Evolutionary conservation across 805 yeast species (phyloP), one percentile per base, ranked within the genome.

Genomic region (Blastobotrys parvus): DNA sequence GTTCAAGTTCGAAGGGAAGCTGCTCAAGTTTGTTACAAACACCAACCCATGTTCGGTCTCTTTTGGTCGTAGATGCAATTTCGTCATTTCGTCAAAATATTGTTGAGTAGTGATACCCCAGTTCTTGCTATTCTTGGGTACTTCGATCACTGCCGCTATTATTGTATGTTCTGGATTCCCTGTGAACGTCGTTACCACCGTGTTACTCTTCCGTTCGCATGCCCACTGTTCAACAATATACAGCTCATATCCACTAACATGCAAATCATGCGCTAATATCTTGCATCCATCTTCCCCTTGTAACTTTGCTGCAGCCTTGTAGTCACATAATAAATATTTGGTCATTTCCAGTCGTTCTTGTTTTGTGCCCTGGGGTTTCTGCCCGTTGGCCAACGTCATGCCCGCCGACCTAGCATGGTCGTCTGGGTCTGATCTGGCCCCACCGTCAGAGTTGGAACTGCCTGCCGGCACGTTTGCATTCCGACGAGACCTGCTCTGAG

Each of bases 191-290:
- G 92, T 77, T 15, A 90, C 80, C 3, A 83, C 70, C 1, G 82
- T 71, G 20, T 84, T 78, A 10, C 77, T 65, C 34, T 74, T 69
- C 36, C 97, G 68, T 45, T 79, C 80, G 27, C 82, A 71, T 2
- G 84, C 81, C 98, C 98, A 92, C 61, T 90, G 97, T 60, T 92
- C 97, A 8, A 90, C 95, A 31, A 92, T 69, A 59, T 92, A 92
- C 13, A 84, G 74, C 61, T 92, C 97, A 58, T 82, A 87, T 1
- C 98, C 97, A 1, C 68, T 54, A 19, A 82, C 68, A n/a, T n/a
- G n/a, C n/a, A n/a, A n/a, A n/a, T n/a, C n/a, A n/a, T n/a, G n/a
- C n/a, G n/a, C n/a, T n/a, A n/a, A n/a, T n/a, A n/a, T n/a, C n/a
- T n/a, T n/a, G n/a, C n/a, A n/a, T n/a, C 33, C 42, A 60, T 56